These are phyloP conservation scores for Pleurotus tuber-regium DNA, from an alignment of 768 basidiomycete genomes.

Conservation along the genomic window DNA sequence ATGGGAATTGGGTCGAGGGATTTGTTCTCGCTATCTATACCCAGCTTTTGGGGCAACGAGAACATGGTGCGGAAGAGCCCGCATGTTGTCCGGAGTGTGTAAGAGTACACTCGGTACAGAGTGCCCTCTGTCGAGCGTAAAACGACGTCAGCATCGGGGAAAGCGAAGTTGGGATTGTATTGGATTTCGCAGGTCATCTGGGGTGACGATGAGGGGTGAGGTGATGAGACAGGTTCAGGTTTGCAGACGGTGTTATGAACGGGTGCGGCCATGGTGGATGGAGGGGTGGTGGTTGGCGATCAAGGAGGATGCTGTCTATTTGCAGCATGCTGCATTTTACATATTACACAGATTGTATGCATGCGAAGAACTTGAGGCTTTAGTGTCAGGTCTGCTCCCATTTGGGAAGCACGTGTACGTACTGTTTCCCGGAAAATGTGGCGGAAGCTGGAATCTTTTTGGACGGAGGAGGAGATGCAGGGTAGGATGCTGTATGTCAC, in stretches of 20 bases:
- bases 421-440: background rate
- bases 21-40: constrained; percentile 5
- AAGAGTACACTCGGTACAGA: constrained; percentile 40
- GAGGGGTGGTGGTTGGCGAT: constrained; percentile 1
- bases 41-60: constrained; percentile 18
- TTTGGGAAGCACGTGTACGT: constrained; percentile 9
- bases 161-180: constrained; percentile 36
- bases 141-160: constrained; percentile 38
- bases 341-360: constrained; percentile 6
- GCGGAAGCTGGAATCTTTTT: constrained; percentile 4
- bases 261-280: constrained; percentile 7
- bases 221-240: background rate
- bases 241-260: background rate
- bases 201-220: background rate
- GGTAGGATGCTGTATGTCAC: constrained; percentile 2
- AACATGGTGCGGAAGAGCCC: constrained; percentile 64
- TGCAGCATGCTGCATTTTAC: constrained; percentile 7
- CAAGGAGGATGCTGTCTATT: constrained; percentile 5
- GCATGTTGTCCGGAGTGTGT: constrained; percentile 33
- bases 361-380: constrained; percentile 12
- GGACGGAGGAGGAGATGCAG: constrained; percentile 5
- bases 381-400: constrained; percentile 7
- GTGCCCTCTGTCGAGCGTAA: constrained; percentile 40
- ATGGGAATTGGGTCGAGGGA: constrained; percentile 28
- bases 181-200: constrained; percentile 5